Conservation (phyloP, 257 asterid genomes). For the Haberlea rhodopensis region DNA sequence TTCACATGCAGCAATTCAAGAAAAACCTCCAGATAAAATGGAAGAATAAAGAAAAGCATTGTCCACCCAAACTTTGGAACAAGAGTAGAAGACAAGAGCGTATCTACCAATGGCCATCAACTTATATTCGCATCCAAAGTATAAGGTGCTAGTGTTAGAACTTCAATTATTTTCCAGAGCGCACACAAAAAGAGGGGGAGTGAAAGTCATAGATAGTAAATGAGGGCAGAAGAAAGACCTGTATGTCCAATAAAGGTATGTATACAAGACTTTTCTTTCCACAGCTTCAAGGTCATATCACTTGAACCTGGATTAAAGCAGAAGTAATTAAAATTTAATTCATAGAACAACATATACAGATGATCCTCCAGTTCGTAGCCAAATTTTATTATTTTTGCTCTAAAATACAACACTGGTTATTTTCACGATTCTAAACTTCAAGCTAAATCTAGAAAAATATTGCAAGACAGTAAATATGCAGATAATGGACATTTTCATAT, state of each 20-base stretch:
- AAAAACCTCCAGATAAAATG: not conserved
- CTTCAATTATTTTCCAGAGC: not conserved
- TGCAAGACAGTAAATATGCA: not conserved
- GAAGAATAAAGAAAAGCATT: not conserved
- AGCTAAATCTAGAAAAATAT: not conserved
- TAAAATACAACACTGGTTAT: not conserved
- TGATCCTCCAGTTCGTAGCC: conserved; percentile 12
- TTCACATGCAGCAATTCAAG: not conserved
- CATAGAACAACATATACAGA: conserved; percentile 10
- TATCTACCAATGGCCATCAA: conserved; percentile 4
- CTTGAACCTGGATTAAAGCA: conserved; percentile 70
- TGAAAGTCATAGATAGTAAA: conserved; percentile 5
- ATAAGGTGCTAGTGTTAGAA: not conserved
- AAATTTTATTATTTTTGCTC: not conserved
- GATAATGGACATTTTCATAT: not conserved
- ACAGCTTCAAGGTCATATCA: conserved; percentile 84
- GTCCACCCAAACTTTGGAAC: conserved; percentile 1
- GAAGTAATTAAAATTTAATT: conserved; percentile 25
- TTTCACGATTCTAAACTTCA: not conserved
- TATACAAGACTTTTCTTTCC: conserved; percentile 80
- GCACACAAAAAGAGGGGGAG: conserved; percentile 3
- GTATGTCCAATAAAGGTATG: conserved; percentile 81
- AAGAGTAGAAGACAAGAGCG: conserved; percentile 10
- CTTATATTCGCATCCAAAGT: conserved; percentile 1
- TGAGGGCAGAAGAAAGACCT: conserved; percentile 45